Percentiles rank a stretch among this genome's conserved stretches.
phyloP scores from a whole-genome alignment of 1,284 basidiomycete species.

The Fomitopsis betulina region DNA sequence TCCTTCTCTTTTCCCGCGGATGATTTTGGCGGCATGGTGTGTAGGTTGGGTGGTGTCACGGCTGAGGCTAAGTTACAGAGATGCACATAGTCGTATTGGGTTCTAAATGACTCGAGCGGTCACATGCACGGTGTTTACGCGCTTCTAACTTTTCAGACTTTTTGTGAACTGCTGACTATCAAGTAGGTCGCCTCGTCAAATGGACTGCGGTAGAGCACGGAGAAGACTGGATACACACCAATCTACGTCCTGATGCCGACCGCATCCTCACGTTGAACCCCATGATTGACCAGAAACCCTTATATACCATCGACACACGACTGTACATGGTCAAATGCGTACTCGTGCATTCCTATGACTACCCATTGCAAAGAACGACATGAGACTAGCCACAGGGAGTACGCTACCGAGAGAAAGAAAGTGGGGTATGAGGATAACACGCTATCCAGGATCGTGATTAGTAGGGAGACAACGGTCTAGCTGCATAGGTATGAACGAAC shows the following conservation, averaged over 20 bases:
- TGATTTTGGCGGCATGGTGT: conserved; percentile 61
- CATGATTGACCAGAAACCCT: not conserved
- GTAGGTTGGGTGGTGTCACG: not conserved
- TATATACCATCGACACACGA: not conserved
- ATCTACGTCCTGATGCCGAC: not conserved
- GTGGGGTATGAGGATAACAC: conserved; percentile 41
- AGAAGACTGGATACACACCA: not conserved
- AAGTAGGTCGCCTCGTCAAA: no score
- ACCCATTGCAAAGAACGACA: conserved; percentile 42
- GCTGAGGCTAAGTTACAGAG: not conserved
- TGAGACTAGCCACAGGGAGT: conserved; percentile 51
- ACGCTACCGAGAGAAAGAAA: conserved; percentile 50
- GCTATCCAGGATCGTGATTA: conserved; percentile 30
- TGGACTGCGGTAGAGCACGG: no score
- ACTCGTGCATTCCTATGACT: conserved; percentile 1
- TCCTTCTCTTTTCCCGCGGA: conserved; percentile 53
- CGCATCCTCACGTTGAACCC: not conserved
- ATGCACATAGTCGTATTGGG: not conserved
- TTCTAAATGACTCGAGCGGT: conserved; percentile 19
- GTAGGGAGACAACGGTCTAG: conserved; percentile 26
- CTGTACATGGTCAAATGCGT: not conserved
- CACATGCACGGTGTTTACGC: conserved; percentile 10
- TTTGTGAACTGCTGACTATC: no score
- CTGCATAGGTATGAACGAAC: conserved; percentile 24
- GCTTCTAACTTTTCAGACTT: no score